Evolutionary conservation across 768 basidiomycete genomes (phyloP), one percentile per base, ranked within the genome.

Genomic region (Amanita fuliginea): DNA sequence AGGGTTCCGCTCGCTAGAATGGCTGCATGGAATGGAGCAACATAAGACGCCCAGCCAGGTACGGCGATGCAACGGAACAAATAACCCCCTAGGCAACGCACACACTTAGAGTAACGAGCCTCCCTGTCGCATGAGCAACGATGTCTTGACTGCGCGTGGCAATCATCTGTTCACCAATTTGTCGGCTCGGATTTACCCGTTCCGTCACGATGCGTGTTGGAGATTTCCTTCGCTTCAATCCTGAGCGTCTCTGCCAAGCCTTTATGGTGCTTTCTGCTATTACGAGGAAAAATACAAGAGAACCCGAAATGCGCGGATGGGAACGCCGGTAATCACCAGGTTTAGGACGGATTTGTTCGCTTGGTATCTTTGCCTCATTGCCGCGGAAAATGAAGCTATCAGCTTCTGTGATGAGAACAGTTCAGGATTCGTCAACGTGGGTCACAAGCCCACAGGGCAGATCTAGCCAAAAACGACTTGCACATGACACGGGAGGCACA

Each of bases 81-180:
- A 47, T 54, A 57, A 61, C 22, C 55, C 51, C 62, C 63, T 21
- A 57, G 57, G 52, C 57, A 57, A 57, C 59, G 62, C 62, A 59
- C 22, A 3, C 22, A 59, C 50, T 54, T 53, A 56, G 39, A 59
- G 56, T 46, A 33, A 34, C 49, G 55, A 59, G 60, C 58, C 55
- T 60, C 60, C 61, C 60, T 28, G 39, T 40, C 36, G 21, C 34
- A 19, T 22, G 18, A 16, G 19, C 36, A 22, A 26, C 40, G 47
- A 41, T 48, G 30, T 47, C 13, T 14, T 39, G 10, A n/a, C n/a
- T 49, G 30, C 47, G 37, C 47, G 47, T 49, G 47, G 47, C 47
- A 49, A 14, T 30, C 36, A 35, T 43, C 49, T 32, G 30, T 22
- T 5, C n/a, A 41, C 49, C 49, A 43, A 33, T 11, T 24, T 50